These are phyloP conservation scores for Umbellularia californica DNA, from an alignment of 164 flowering plant species.

Conservation along the genomic window DNA sequence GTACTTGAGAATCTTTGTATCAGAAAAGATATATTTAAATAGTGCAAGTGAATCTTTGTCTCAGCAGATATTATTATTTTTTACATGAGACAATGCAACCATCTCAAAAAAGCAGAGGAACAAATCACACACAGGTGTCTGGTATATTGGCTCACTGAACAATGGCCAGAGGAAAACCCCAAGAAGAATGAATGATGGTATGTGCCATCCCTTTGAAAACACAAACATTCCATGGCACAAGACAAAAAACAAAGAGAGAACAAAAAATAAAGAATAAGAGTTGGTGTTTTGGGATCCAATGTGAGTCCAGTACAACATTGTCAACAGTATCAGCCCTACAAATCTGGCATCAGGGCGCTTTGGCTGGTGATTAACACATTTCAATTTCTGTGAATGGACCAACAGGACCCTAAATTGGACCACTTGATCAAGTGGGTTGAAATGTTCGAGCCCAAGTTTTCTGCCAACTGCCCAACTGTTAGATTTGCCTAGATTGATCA, in stretches of 20 bases:
- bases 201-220: conserved; percentile 1
- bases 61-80: not conserved
- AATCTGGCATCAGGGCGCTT: too few species aligned
- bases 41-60: conserved; percentile 1
- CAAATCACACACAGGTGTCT: not conserved
- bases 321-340: too few species aligned
- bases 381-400: too few species aligned
- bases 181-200: conserved; percentile 2
- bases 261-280: conserved; percentile 6
- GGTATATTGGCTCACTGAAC: not conserved
- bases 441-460: too few species aligned
- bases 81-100: not conserved
- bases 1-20: not conserved
- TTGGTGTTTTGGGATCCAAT: too few species aligned
- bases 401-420: too few species aligned
- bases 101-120: not conserved
- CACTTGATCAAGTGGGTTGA: too few species aligned
- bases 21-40: not conserved
- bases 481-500: too few species aligned
- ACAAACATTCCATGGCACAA: conserved; percentile 1
- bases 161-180: not conserved
- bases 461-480: too few species aligned
- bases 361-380: too few species aligned
- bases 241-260: not conserved
- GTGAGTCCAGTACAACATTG: too few species aligned